Base-by-base conservation (phyloP, 1,284 basidiomycete genomes). In the Leccinum huronense region DNA sequence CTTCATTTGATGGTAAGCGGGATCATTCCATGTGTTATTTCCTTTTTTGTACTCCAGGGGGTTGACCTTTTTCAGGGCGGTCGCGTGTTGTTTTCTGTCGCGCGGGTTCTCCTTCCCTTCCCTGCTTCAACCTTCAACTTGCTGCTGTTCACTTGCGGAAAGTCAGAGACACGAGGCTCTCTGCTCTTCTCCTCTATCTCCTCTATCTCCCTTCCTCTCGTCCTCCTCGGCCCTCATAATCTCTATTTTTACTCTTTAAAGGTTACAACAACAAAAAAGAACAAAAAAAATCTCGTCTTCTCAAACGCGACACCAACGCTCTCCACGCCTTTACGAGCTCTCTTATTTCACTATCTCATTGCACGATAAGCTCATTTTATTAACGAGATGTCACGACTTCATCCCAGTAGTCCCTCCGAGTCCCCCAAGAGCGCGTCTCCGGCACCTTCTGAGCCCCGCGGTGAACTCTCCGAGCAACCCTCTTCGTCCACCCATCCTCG, bases 321-420 rank as follows among this genome's bases (percentile, higher is more conserved):
- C 65, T 70, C 63, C 69, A 76, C 76, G 72, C 65, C 67, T 66
- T 75, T 70, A 76, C 75, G 75, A 73, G 63, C 72, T 70, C 67
- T 60, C 65, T 69, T 71, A 71, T 71, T 70, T 71, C 62, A 67
- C 68, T 66, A 27, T 57, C 63, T 66, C 66, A 60, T 71, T 68
- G 72, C 75, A 71, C 66, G 70, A 72, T 74, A 77, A 66, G 65
- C 59, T 58, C 72, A 69, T 73, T 71, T 70, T 65, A 70, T 67
- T 80, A 76, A 80, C 80, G 80, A 80, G 40, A 81, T 80, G 78
- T 82, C 80, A 82, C 81, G 81, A 77, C 65, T 75, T 56, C 80
- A 80, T 72, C 75, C 74, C 56, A 74, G 73, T 59, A 75, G 65
- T 33, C 60, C 73, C 10, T 70, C 80, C 64, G 78, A 78, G 38